Base-by-base conservation (phyloP, 169 alveolate genomes). In the Babesia divergens region DNA sequence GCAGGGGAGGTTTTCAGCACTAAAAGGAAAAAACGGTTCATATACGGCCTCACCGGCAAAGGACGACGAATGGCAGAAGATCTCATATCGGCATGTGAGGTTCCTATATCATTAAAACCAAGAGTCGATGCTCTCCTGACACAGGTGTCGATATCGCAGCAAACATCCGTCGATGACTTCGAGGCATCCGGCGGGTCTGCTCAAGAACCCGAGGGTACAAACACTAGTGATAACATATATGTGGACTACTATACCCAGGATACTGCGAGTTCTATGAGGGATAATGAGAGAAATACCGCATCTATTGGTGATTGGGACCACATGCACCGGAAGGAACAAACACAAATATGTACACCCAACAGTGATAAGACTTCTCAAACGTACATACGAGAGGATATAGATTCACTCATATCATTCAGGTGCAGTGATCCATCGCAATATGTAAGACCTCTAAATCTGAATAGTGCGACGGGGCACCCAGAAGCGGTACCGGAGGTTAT, bases 31-130 rank as follows among this genome's bases (percentile, higher is more conserved):
- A 11, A 34, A 1, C 8, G 54, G 35, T 77, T 67, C 74, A 37
- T 40, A 13, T 77, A 77, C 34, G 75, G 76, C 14, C 51, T 77
- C 22, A 77, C 86, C 24, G 22, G n/a, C 6, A n/a, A 11, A 14
- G 86, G 86, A 1, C 59, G 72, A 37, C 18, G 49, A 29, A 7
- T 58, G 32, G 74, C 70, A 14, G 74, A 66, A 16, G 53, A 35
- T 7, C 6, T 77, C 47, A 51, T 77, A 34, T 66, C 80, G 8
- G 55, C 34, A 8, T 52, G 71, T 28, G 86, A 77, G 24, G 46
- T 60, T 0, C 86, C 86, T 11, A 50, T 77, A n/a, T 62, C 72
- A 62, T 8, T 3, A 20, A 37, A 22, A 7, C 7, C 31, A 4
- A 2, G 9, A 6, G 60, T 31, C 6, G 51, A 8, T 1, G 24